Evolutionary conservation across 2,329 filamentous ascomycete genomes (phyloP), one percentile per base, ranked within the genome.

Genomic region (Xenoacremonium recifei): DNA sequence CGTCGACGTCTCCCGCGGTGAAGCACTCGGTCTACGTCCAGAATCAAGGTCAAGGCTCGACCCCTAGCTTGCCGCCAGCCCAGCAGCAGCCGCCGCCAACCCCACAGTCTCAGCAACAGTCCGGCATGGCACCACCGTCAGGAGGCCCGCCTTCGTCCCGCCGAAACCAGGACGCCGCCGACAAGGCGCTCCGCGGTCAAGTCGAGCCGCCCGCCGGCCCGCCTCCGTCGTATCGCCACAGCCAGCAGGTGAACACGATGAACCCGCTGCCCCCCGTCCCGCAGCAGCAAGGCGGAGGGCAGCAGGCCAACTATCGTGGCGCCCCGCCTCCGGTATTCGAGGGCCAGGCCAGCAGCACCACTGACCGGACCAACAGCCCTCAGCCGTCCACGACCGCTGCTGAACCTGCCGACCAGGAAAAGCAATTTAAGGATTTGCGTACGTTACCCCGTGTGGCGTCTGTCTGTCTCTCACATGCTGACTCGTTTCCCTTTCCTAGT

Each of bases 381-480:
- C 77, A 80, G 52, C 77, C 77, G 4, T 62, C 71, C 6, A 61
- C 66, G 16, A 53, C 52, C 21, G 45, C 51, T 17, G 45, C 57
- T 30, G 72, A 72, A 16, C 59, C 61, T 11, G 55, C 63, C 9
- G 75, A 79, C 17, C 61, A 68, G 3, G 77, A 81, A 18, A 80
- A 80, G 59, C 67, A 71, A 31, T 73, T 79, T 46, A 81, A 81
- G 48, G 77, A 81, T 40, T 60, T 82, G 34, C 62, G 78, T 82
- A 71, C 49, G 72, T 65, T 32, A 11, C 16, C n/a, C n/a, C n/a
- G n/a, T n/a, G n/a, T n/a, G n/a, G n/a, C n/a, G n/a, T n/a, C n/a
- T n/a, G n/a, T n/a, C n/a, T n/a, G n/a, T n/a, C n/a, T n/a, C n/a
- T n/a, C n/a, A n/a, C n/a, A n/a, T n/a, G n/a, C n/a, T n/a, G n/a